Evolutionary conservation across 306 rosid genomes (phyloP), one percentile per base, ranked within the genome.

Genomic region (Vigna angularis): DNA sequence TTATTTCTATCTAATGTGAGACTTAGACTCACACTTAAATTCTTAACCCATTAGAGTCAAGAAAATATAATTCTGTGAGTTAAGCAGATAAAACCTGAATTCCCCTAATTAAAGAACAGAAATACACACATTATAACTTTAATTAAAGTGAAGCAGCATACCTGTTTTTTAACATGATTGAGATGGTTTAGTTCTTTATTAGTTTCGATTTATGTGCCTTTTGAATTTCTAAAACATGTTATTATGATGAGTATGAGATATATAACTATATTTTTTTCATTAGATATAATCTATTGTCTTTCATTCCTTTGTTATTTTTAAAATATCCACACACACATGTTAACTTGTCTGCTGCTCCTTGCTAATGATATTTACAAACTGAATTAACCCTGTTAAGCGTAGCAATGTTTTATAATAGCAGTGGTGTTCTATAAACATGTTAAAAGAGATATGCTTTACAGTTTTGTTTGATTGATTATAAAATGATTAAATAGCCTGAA

Each of bases 401-500:
- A 38, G 16, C 40, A 32, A 73, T 51, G 28, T 9, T 73, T 47
- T 63, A 49, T 7, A 28, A 47, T 38, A 40, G 28, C 15, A 14
- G 45, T 16, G 22, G 12, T 50, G 40, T 75, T 4, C 3, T 50
- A 9, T 69, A 48, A 36, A 69, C 67, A 42, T 28, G 52, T 44
- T 51, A 52, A 70, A 61, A 57, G 13, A 34, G 11, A 20, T 0
- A 3, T 82, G 71, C 75, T 71, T 72, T 73, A 47, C 49, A 16
- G 15, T 44, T 5, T 36, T 55, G 17, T 5, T 36, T 55, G 17
- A 10, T 52, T 34, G 36, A 44, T 55, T 71, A 62, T 51, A 45
- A 82, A 76, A 53, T 82, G 32, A 62, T 53, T 45, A 76, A 75
- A 48, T 63, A 71, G 34, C 48, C 32, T 16, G 73, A 79, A 38